phyloP scores from a whole-genome alignment of 257 asterid species.

The Jaltomata sinuosa region DNA sequence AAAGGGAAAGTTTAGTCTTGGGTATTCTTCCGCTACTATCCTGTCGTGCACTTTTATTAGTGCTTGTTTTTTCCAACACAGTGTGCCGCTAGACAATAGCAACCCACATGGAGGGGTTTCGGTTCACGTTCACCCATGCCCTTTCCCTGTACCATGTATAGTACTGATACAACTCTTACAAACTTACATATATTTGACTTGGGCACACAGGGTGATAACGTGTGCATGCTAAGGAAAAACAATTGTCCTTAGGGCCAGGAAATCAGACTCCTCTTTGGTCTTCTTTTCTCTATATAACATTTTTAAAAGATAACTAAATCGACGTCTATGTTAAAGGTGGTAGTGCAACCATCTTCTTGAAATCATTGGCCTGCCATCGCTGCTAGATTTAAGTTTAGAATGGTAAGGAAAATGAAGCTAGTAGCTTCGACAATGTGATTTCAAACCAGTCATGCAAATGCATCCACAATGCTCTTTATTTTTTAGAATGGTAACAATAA shows the following conservation, averaged over 20 bases:
- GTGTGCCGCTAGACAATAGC: background rate
- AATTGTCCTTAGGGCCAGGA: background rate
- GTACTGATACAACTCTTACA: background rate
- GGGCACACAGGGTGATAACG: background rate
- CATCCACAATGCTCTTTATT: background rate
- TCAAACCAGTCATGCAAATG: background rate
- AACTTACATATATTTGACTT: background rate
- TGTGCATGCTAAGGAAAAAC: background rate
- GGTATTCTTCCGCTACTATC: too few relatives aligned
- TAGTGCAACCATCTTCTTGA: background rate
- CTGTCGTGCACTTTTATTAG: too few relatives aligned
- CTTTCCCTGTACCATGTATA: background rate
- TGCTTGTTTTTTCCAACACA: too few relatives aligned
- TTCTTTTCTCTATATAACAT: background rate
- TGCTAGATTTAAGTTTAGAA: background rate
- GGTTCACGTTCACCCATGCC: background rate
- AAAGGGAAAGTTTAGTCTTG: too few relatives aligned
- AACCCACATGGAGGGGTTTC: background rate
- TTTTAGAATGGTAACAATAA: background rate
- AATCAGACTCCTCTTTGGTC: background rate
- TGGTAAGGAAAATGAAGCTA: background rate
- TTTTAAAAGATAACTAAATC: background rate
- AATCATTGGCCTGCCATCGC: background rate
- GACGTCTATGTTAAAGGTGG: background rate
- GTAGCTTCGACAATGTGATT: background rate